Percentiles rank a stretch among this genome's conserved stretches.
Conservation (phyloP, 2,329 filamentous ascomycete genomes). For the Microsporum canis region DNA sequence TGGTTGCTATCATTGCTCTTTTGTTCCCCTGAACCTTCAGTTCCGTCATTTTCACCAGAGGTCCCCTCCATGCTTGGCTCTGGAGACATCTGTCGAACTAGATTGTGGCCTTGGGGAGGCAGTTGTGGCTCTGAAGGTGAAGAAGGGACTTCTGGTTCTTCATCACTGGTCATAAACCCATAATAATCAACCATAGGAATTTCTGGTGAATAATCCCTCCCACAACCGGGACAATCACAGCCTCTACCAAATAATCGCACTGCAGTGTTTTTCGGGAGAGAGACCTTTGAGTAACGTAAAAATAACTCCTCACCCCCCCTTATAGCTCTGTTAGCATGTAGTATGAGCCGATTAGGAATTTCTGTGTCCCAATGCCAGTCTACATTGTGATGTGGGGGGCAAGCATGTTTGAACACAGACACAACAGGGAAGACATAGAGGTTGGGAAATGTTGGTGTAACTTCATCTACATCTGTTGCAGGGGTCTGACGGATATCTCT, state of each 20-base stretch:
- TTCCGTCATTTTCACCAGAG: background rate
- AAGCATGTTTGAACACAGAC: conserved; percentile 25
- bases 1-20: background rate
- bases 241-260: conserved; percentile 7
- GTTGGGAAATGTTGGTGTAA: conserved; percentile 18
- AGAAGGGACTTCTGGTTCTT: background rate
- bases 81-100: background rate
- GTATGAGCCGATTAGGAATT: conserved; percentile 22
- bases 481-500: background rate
- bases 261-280: conserved; percentile 6
- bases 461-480: background rate
- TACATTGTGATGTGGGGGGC: conserved; percentile 18
- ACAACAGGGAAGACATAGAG: conserved; percentile 26
- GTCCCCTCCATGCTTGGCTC: background rate
- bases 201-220: background rate
- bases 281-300: conserved; percentile 7
- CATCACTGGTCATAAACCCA: background rate
- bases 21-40: background rate
- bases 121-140: background rate
- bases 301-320: conserved; percentile 19
- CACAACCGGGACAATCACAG: conserved; percentile 6
- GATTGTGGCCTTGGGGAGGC: background rate
- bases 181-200: background rate
- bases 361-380: conserved; percentile 21
- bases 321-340: conserved; percentile 21